Evolutionary conservation across 768 basidiomycete species (phyloP), one percentile per base, ranked within the genome.

Genomic region (Calocybe gangraenosa): DNA sequence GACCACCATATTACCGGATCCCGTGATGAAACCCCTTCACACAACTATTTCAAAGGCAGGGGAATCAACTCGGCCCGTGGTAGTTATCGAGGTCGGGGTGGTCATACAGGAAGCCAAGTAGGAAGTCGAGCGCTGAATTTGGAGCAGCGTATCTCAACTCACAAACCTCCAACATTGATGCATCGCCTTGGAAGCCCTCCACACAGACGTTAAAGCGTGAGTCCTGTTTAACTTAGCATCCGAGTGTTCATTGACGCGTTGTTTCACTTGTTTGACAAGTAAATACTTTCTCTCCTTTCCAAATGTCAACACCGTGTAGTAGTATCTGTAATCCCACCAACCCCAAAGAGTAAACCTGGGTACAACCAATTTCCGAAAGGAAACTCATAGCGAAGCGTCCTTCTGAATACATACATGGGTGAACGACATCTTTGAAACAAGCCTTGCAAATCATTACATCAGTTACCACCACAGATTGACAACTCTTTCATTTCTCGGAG

Each of bases 401-500:
- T n/a, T n/a, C n/a, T n/a, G n/a, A n/a, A n/a, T n/a, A n/a, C n/a
- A n/a, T n/a, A n/a, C n/a, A n/a, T n/a, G n/a, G n/a, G n/a, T n/a
- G n/a, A n/a, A n/a, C n/a, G n/a, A n/a, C n/a, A n/a, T n/a, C n/a
- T n/a, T n/a, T n/a, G n/a, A n/a, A n/a, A n/a, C n/a, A n/a, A n/a
- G n/a, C n/a, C n/a, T n/a, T n/a, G n/a, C n/a, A n/a, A n/a, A n/a
- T n/a, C n/a, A n/a, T n/a, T n/a, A n/a, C n/a, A n/a, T 55, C 39
- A 62, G 40, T 56, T 74, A 36, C 75, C 87, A 11, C 93, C 93
- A 59, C 90, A 96, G 57, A 99, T 99, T 5, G 89, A 89, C 40
- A 98, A 67, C 58, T 95, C 93, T 61, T 83, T 82, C 93, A 99
- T 98, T 68, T 98, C 92, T 58, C 92, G 89, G 37, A 99, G 69